These are phyloP conservation scores for Pleurotus salmoneostramineus DNA, from an alignment of 768 basidiomycete genomes.

Conservation along the genomic window DNA sequence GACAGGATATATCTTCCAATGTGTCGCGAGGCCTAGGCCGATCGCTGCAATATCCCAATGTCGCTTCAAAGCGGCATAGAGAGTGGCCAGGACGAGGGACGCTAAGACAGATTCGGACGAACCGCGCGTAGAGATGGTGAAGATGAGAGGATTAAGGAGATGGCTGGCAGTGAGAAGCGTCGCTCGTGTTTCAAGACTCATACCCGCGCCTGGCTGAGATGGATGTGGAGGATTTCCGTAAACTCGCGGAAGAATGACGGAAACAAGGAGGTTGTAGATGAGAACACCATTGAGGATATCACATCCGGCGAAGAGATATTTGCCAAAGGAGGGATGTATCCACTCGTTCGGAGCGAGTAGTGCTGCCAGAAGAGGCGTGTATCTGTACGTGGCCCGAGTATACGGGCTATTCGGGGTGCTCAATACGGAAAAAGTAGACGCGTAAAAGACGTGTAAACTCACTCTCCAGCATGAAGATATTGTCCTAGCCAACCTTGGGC, in stretches of 20 bases:
- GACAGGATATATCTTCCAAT: constrained; percentile 97
- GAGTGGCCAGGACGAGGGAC: constrained; percentile 68
- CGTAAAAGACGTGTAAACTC: constrained; percentile 25
- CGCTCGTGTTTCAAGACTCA: constrained; percentile 27
- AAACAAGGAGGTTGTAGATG: constrained; percentile 59
- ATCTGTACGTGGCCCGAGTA: constrained; percentile 87
- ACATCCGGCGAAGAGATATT: constrained; percentile 80
- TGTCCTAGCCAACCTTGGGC: constrained; percentile 56
- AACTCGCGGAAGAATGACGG: constrained; percentile 37
- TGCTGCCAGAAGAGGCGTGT: constrained; percentile 89
- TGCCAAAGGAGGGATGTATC: constrained; percentile 85
- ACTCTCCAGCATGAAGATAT: constrained; percentile 64
- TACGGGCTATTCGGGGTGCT: constrained; percentile 66
- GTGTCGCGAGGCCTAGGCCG: constrained; percentile 76
- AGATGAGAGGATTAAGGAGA: constrained; percentile 90
- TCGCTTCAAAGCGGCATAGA: constrained; percentile 54
- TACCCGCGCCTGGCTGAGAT: constrained; percentile 6
- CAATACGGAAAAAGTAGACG: constrained; percentile 5
- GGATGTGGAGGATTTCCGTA: constrained; percentile 4
- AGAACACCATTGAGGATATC: constrained; percentile 79
- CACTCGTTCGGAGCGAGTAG: constrained; percentile 77
- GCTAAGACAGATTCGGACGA: constrained; percentile 90
- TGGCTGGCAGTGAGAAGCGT: constrained; percentile 65
- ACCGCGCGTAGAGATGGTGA: constrained; percentile 95
- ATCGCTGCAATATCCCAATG: constrained; percentile 67